These are phyloP conservation scores for Pythium scleroteichum DNA, from an alignment of 352 stramenopile genomes.

Conservation along the genomic window DNA sequence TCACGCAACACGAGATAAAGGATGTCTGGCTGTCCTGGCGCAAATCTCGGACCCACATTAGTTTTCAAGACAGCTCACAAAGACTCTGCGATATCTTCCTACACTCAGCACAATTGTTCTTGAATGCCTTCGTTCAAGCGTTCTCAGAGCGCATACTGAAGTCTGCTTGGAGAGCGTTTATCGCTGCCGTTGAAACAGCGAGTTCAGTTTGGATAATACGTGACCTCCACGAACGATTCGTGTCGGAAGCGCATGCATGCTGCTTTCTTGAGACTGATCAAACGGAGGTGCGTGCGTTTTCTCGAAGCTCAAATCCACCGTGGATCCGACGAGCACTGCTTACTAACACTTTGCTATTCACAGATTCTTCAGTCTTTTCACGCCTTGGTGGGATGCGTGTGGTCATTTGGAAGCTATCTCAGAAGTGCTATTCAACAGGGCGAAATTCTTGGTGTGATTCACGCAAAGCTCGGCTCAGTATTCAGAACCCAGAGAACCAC, in stretches of 20 bases:
- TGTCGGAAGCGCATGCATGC: conserved; percentile 8
- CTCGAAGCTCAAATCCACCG: too few relatives aligned
- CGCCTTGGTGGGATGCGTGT: conserved; percentile 10
- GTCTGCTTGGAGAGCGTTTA: conserved; percentile 16
- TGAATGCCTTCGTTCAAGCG: conserved; percentile 23
- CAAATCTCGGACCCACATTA: conserved; percentile 12
- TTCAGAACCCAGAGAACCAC: not conserved
- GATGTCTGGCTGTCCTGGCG: conserved; percentile 29
- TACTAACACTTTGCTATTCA: not conserved
- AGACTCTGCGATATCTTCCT: conserved; percentile 25
- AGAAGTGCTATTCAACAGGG: conserved; percentile 9
- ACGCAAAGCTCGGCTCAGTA: conserved; percentile 7
- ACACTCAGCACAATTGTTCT: conserved; percentile 12
- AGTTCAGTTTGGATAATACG: conserved; percentile 19
- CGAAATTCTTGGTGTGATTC: conserved; percentile 17
- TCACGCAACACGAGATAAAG: conserved; percentile 50
- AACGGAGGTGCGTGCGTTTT: conserved; percentile 6
- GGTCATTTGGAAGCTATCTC: conserved; percentile 24
- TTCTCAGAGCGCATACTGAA: conserved; percentile 24
- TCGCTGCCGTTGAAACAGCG: conserved; percentile 1
- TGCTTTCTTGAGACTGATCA: conserved; percentile 25
- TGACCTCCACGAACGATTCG: conserved; percentile 14
- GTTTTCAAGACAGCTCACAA: not conserved
- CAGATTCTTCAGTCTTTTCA: conserved; percentile 8
- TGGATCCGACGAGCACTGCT: not conserved